These are phyloP conservation scores for Ophiocordyceps camponoti-floridani DNA, from an alignment of 2,329 filamentous ascomycete genomes.

Conservation along the genomic window DNA sequence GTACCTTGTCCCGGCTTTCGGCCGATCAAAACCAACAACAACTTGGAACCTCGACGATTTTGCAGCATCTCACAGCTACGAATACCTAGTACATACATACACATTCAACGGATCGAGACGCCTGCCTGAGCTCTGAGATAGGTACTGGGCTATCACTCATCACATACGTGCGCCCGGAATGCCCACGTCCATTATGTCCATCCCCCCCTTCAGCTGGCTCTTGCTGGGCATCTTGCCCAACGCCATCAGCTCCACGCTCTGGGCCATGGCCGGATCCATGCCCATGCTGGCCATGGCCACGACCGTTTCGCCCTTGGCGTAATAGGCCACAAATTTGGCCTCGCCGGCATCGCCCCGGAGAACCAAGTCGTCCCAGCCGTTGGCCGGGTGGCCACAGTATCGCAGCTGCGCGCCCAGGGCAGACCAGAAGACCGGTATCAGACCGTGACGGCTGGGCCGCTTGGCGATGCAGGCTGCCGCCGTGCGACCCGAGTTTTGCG, in stretches of 20 bases:
- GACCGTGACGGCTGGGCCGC: slow-evolving; percentile 37
- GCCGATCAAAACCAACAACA: no score
- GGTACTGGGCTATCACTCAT: no score
- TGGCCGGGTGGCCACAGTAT: slow-evolving; percentile 74
- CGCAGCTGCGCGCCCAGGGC: slow-evolving; percentile 76
- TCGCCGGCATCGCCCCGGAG: slow-evolving; percentile 60
- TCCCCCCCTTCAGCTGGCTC: slow-evolving; percentile 50
- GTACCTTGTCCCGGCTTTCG: no score
- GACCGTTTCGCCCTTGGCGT: slow-evolving; percentile 68
- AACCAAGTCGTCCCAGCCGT: slow-evolving; percentile 75
- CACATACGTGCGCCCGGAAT: neutral
- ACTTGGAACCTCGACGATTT: no score
- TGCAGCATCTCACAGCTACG: no score
- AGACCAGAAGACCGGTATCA: slow-evolving; percentile 95
- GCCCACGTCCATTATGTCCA: slow-evolving; percentile 28
- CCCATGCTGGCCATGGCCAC: slow-evolving; percentile 87
- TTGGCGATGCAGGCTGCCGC: slow-evolving; percentile 64
- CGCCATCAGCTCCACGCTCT: slow-evolving; percentile 73
- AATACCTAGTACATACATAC: no score
- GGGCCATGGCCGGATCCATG: slow-evolving; percentile 69
- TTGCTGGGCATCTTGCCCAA: slow-evolving; percentile 68
- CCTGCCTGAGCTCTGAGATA: no score
- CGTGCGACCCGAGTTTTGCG: slow-evolving; percentile 74
- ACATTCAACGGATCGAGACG: no score
- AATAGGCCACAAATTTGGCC: slow-evolving; percentile 77